Conservation (phyloP, 305 asterid species). For the Fraxinus platypoda region DNA sequence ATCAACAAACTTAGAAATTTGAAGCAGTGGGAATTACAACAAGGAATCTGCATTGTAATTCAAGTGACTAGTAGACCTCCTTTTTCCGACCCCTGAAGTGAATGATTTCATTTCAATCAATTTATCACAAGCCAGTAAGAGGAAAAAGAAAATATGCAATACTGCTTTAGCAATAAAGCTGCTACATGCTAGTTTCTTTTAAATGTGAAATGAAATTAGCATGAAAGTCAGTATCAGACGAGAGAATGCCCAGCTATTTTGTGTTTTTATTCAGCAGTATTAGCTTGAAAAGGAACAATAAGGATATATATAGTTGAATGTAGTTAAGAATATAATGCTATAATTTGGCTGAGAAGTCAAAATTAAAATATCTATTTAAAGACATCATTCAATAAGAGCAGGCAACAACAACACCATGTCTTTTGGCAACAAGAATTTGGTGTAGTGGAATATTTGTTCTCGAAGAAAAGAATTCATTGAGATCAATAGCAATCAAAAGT, state of each 20-base stretch:
- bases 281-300: conserved; percentile 1
- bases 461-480: not conserved
- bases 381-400: not conserved
- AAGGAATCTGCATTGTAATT: not conserved
- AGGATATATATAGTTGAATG: not conserved
- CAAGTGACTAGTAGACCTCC: not conserved
- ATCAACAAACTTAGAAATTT: conserved; percentile 4
- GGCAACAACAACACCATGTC: not conserved
- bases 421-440: not conserved
- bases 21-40: conserved; percentile 3
- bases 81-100: not conserved
- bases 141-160: not conserved
- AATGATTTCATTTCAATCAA: not conserved
- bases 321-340: not conserved
- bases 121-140: not conserved
- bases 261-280: not conserved
- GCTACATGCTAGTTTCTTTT: not conserved
- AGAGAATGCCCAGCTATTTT: not conserved
- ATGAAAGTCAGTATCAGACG: not conserved
- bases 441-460: not conserved
- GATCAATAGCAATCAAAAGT: not conserved
- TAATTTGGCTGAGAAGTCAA: not conserved
- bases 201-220: not conserved
- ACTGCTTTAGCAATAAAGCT: not conserved
- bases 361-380: not conserved